Evolutionary conservation across 306 rosid genomes (phyloP).

Genomic region (Acacia confusa): DNA sequence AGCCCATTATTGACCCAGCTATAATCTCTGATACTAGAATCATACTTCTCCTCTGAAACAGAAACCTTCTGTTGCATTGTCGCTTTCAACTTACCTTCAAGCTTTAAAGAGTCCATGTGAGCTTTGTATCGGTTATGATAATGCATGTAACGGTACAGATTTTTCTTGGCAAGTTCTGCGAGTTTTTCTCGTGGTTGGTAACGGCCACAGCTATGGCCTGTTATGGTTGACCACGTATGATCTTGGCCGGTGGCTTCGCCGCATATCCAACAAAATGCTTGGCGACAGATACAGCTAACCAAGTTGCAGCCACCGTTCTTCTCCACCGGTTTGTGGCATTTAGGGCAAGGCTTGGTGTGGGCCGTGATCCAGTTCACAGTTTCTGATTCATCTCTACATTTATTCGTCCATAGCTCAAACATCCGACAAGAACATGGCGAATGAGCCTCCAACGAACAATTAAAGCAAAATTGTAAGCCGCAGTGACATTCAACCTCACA

Average conservation of each 20-base stretch:
- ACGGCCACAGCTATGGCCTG: conserved; percentile 95
- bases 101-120: conserved; percentile 93
- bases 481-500: conserved; percentile 97
- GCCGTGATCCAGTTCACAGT: conserved; percentile 98
- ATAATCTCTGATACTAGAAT: conserved; percentile 66
- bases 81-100: conserved; percentile 81
- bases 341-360: conserved; percentile 92
- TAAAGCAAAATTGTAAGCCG: conserved; percentile 87
- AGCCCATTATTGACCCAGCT: conserved; percentile 89
- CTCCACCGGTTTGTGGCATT: conserved; percentile 95
- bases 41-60: conserved; percentile 58
- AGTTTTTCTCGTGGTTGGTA: conserved; percentile 64
- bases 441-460: conserved; percentile 80
- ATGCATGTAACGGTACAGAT: conserved; percentile 84
- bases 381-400: conserved; percentile 97
- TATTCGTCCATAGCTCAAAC: conserved; percentile 97
- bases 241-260: conserved; percentile 88
- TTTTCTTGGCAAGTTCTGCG: conserved; percentile 86
- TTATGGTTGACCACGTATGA: no score
- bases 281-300: conserved; percentile 76
- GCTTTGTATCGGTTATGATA: conserved; percentile 93
- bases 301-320: conserved; percentile 98
- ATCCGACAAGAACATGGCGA: conserved; percentile 94
- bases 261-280: conserved; percentile 96
- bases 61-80: conserved; percentile 61